A percentile compares a stretch with the other conserved stretches of the same genome.
phyloP scores from a whole-genome alignment of 2,329 filamentous ascomycete species.

The Alternaria sp. region DNA sequence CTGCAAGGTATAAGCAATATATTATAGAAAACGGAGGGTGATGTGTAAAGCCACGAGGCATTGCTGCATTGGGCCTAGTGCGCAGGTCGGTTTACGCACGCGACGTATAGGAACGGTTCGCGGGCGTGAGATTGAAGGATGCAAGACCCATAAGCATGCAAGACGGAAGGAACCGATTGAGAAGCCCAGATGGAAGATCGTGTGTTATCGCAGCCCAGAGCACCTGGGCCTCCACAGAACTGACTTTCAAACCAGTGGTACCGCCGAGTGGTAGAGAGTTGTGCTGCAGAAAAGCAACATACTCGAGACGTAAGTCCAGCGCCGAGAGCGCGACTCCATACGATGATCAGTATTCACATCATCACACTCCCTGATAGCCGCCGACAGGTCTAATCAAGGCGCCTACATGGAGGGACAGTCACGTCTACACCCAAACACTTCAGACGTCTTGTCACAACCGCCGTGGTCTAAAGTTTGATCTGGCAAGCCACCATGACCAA shows the following conservation, averaged over 20 bases:
- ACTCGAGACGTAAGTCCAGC: not conserved
- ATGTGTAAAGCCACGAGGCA: not conserved
- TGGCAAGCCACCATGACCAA: not conserved
- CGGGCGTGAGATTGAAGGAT: conserved; percentile 8
- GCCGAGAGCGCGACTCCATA: not conserved
- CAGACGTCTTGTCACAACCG: not conserved
- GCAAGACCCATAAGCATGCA: not conserved
- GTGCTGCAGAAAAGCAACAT: not conserved
- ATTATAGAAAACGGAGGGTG: not conserved
- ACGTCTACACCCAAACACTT: not conserved
- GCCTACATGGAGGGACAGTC: not conserved
- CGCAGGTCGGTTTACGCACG: not conserved
- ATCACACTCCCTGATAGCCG: not conserved
- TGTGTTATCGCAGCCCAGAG: not conserved
- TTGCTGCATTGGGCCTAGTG: not conserved
- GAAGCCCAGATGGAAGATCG: not conserved
- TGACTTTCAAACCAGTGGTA: not conserved
- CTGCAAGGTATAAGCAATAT: conserved; percentile 15
- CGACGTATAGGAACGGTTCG: not conserved
- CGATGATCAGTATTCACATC: not conserved
- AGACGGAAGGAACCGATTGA: not conserved
- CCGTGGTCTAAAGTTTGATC: not conserved
- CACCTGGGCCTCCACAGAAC: not conserved
- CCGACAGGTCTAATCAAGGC: not conserved
- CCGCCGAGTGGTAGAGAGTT: not conserved